phyloP scores from a whole-genome alignment of 768 basidiomycete species.

The Lentinula boryana region DNA sequence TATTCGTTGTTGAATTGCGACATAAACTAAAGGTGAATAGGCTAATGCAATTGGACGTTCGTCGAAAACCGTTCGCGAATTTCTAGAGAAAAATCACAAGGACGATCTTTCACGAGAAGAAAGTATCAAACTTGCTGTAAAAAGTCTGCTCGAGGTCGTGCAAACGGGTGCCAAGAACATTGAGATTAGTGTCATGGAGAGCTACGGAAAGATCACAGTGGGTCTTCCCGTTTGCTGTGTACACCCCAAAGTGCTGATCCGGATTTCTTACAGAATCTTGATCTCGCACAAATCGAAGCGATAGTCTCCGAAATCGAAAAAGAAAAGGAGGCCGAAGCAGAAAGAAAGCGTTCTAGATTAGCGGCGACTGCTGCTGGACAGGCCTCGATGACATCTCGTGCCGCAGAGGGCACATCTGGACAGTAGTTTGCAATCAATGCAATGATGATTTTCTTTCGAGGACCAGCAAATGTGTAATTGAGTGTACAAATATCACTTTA shows the following conservation, averaged over 20 bases:
- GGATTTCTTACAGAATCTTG: constrained; percentile 60
- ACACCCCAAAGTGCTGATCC: neutral
- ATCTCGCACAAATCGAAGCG: constrained; percentile 79
- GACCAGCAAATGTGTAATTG: neutral
- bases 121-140: constrained; percentile 90
- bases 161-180: constrained; percentile 99
- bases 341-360: constrained; percentile 84
- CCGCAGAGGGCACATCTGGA: constrained; percentile 21
- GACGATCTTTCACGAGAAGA: constrained; percentile 87
- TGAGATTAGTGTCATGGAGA: constrained; percentile 96
- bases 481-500: neutral
- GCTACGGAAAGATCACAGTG: constrained; percentile 89
- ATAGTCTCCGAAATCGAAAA: constrained; percentile 92
- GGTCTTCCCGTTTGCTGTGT: constrained; percentile 14
- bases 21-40: constrained; percentile 28
- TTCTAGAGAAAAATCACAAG: constrained; percentile 96
- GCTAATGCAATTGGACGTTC: constrained; percentile 98
- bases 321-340: constrained; percentile 98
- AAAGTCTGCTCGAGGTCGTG: constrained; percentile 93
- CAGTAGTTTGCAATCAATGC: neutral
- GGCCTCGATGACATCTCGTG: constrained; percentile 75
- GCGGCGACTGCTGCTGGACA: constrained; percentile 91
- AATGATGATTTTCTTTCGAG: neutral
- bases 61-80: constrained; percentile 97
- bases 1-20: neutral